These are phyloP conservation scores for Pelomyxa schiedti DNA, from an alignment of 78 protist species.

Conservation along the genomic window DNA sequence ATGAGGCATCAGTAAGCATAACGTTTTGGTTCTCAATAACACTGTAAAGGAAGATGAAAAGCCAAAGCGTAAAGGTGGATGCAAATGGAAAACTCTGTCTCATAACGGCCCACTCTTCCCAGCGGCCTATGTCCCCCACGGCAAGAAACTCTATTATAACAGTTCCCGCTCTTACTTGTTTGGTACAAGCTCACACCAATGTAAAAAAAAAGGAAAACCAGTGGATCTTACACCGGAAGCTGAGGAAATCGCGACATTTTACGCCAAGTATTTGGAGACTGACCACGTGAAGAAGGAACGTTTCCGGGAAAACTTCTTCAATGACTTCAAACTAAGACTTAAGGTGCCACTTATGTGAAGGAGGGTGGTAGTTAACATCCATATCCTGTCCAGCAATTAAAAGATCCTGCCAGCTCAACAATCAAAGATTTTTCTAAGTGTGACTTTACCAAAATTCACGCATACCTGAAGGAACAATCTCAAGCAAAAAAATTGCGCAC, in stretches of 20 bases:
- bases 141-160: constrained; percentile 53
- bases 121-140: constrained; percentile 79
- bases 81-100: constrained; percentile 68
- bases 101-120: constrained; percentile 86
- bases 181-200: not conserved
- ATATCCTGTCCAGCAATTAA: constrained; percentile 14
- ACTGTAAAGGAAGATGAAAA: constrained; percentile 9
- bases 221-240: constrained; percentile 38
- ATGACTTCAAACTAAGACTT: constrained; percentile 24
- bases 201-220: constrained; percentile 26
- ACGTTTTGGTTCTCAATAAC: too few relatives aligned
- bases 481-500: constrained; percentile 34
- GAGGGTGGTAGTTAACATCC: not conserved
- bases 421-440: not conserved
- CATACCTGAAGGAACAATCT: constrained; percentile 9
- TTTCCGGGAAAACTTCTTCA: constrained; percentile 79
- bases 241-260: constrained; percentile 87
- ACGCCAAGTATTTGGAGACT: constrained; percentile 64
- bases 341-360: not conserved
- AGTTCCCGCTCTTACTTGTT: too few relatives aligned
- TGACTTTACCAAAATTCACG: constrained; percentile 74
- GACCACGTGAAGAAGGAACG: constrained; percentile 61
- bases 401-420: constrained; percentile 9
- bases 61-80: constrained; percentile 1
- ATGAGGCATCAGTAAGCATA: too few relatives aligned